Evolutionary conservation across 192 early-diverging fungal genomes (phyloP), one percentile per base, ranked within the genome.

Genomic region (Phlyctochytrium planicorne): DNA sequence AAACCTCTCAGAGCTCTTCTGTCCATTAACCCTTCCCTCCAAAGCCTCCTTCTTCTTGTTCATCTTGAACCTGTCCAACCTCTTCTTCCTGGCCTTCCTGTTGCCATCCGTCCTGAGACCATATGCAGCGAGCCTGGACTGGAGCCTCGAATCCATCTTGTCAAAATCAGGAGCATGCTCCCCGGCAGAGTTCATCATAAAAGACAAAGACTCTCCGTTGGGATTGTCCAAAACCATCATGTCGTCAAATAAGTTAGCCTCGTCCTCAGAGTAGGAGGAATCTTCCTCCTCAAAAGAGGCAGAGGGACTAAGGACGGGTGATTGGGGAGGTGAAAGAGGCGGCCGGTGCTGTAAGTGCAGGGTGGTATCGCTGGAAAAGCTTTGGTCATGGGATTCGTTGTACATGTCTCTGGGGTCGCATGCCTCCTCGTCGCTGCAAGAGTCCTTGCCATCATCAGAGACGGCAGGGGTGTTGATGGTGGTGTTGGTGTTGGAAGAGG

Each of bases 71-170:
- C 34, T 4, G 16, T 71, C 24, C 33, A 71, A 34, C 2, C 70
- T 3, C 56, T 71, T 71, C 71, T 72, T 74, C 67, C 70, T 24
- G 20, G 31, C 30, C 52, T 69, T 68, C 6, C 70, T 35, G 68
- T 71, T 71, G 47, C 70, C 70, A 6, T 52, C 53, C 10, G 70
- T 71, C 27, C 30, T 71, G n/a, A 71, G 40, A 29, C 70, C 70
- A 72, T 47, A 25, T 3, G 67, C 68, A 3, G 65, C 63, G 2
- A 71, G 33, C 4, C 57, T 20, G 34, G 52, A 17, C 53, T 57
- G 35, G 2, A 71, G 33, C 20, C 24, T 34, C 16, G 67, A 67
- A 3, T 60, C 52, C 34, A 10, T 6, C 3, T 14, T 33, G 12
- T 34, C 61, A 23, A 27, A 30, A 6, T 27, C 30, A 24, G 30